Evolutionary conservation across 345 rosid genomes (phyloP).

Genomic region (Ceriops zippeliana): DNA sequence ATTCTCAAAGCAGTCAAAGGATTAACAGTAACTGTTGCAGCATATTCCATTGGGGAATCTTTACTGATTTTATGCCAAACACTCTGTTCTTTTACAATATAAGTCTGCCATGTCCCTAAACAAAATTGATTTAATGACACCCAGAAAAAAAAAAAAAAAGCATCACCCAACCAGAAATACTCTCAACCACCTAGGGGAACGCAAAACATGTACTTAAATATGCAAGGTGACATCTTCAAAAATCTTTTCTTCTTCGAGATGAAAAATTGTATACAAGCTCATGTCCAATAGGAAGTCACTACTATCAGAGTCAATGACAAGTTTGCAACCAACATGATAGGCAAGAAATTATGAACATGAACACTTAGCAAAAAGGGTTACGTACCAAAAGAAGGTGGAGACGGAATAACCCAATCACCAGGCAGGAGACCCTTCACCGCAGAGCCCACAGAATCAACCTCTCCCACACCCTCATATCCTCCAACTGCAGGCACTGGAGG

Average conservation of each 20-base stretch:
- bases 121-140: neutral
- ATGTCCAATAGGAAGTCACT: neutral
- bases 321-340: too few relatives aligned
- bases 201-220: neutral
- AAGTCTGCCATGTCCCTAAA: conserved; percentile 81
- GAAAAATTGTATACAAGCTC: neutral
- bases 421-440: conserved; percentile 55
- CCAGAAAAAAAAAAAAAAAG: neutral
- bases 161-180: neutral
- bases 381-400: conserved; percentile 77
- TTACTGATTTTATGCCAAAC: conserved; percentile 81
- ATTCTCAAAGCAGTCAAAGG: conserved; percentile 84
- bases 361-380: neutral
- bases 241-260: neutral
- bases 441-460: conserved; percentile 69
- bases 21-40: conserved; percentile 82
- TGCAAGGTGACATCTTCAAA: neutral
- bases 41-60: conserved; percentile 70
- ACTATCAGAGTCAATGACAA: too few relatives aligned
- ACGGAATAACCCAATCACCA: conserved; percentile 86
- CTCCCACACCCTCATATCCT: conserved; percentile 91
- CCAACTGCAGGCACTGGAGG: conserved; percentile 88
- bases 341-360: neutral
- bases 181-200: too few relatives aligned
- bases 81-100: conserved; percentile 63